Evolutionary conservation across 768 basidiomycete genomes (phyloP).

Genomic region (Suillus clintonianus): DNA sequence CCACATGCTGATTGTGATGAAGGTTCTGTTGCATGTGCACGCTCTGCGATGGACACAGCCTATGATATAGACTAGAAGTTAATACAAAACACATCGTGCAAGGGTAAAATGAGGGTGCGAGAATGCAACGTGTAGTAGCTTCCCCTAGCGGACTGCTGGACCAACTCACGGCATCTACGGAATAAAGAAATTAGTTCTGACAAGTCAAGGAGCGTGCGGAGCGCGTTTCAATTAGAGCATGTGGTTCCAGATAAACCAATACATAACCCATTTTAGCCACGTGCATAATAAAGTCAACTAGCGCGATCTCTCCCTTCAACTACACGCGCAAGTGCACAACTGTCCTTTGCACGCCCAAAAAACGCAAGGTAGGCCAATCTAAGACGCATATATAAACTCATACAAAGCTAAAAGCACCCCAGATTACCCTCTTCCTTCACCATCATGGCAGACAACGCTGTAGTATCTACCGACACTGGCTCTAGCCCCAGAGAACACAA

Average conservation of each 20-base stretch:
- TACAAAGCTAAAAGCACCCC: not conserved
- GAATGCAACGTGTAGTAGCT: slow-evolving; percentile 2
- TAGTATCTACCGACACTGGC: slow-evolving; percentile 51
- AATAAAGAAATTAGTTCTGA: slow-evolving; percentile 1
- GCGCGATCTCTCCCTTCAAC: slow-evolving; percentile 15
- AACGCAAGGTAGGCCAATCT: slow-evolving; percentile 26
- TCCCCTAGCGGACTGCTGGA: not conserved
- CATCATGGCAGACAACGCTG: slow-evolving; percentile 45
- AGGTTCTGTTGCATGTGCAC: slow-evolving; percentile 9
- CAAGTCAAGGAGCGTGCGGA: slow-evolving; percentile 11
- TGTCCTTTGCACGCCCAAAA: slow-evolving; percentile 16
- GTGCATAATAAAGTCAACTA: slow-evolving; percentile 14
- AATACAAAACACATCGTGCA: not conserved
- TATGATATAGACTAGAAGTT: not conserved
- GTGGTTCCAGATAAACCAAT: slow-evolving; percentile 5
- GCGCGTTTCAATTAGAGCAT: slow-evolving; percentile 11
- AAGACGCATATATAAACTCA: slow-evolving; percentile 30
- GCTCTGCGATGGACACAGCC: slow-evolving; percentile 5
- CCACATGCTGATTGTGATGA: slow-evolving; percentile 10
- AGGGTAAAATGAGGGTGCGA: slow-evolving; percentile 2
- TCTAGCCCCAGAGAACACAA: slow-evolving; percentile 42
- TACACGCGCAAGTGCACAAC: slow-evolving; percentile 14
- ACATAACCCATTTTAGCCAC: slow-evolving; percentile 12
- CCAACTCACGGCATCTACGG: not conserved
- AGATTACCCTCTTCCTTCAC: slow-evolving; percentile 2